These are phyloP conservation scores for Aspergillus uvarum DNA, from an alignment of 2,329 filamentous ascomycete species.

Conservation along the genomic window DNA sequence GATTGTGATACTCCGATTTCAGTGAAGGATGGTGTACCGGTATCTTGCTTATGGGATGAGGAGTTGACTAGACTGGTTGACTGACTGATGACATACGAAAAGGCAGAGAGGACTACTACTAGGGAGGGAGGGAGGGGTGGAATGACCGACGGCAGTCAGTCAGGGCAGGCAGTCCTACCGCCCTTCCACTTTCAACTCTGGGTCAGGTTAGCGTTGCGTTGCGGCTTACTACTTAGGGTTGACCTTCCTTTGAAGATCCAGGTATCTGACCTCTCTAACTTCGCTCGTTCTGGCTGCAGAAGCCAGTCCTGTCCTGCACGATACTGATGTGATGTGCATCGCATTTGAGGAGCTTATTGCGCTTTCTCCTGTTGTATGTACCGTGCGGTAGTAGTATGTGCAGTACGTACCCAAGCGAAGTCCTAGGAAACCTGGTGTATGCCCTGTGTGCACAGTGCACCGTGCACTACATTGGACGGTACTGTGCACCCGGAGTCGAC, in stretches of 20 bases:
- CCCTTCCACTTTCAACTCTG: no score
- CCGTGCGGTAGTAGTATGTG: no score
- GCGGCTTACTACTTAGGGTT: not conserved
- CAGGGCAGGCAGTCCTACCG: no score
- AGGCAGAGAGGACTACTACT: no score
- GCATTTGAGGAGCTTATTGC: not conserved
- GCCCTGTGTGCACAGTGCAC: not conserved
- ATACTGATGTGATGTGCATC: not conserved
- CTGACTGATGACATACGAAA: not conserved
- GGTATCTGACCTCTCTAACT: not conserved
- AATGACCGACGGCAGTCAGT: no score
- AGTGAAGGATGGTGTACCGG: no score
- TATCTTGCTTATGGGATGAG: no score
- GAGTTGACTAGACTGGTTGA: no score
- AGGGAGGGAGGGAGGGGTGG: not conserved
- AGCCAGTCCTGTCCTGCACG: not conserved
- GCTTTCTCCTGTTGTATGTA: not conserved
- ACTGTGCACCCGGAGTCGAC: no score
- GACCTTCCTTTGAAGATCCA: not conserved
- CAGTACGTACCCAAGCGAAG: not conserved
- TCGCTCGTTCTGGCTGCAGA: not conserved
- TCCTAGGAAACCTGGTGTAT: not conserved
- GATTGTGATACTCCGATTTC: no score
- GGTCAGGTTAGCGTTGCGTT: slow-evolving; percentile 1
- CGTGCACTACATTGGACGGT: no score